phyloP scores from a whole-genome alignment of 768 basidiomycete genomes.

The Trametes gibbosa region DNA sequence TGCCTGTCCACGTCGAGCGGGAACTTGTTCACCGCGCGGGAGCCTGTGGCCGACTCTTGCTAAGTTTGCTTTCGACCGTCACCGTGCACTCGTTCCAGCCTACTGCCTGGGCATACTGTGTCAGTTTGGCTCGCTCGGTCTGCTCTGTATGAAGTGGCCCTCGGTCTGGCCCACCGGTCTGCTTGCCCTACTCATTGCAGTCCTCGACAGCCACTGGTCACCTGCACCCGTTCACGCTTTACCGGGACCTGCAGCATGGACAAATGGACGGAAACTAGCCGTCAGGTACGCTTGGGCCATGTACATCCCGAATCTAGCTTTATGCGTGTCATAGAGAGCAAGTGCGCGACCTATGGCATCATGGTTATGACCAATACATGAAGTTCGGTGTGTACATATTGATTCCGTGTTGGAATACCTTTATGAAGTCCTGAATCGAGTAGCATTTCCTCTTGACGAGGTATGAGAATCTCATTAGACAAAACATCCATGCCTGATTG shows the following conservation, averaged over 20 bases:
- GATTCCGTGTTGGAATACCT: neutral
- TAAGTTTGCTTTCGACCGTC: too few species aligned
- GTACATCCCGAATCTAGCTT: neutral
- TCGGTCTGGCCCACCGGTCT: slow-evolving; percentile 27
- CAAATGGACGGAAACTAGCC: slow-evolving; percentile 25
- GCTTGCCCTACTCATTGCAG: slow-evolving; percentile 28
- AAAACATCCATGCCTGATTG: too few species aligned
- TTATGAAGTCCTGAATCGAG: neutral
- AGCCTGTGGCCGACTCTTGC: too few species aligned
- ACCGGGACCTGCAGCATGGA: slow-evolving; percentile 25
- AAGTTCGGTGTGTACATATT: slow-evolving; percentile 51
- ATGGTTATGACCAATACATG: slow-evolving; percentile 92
- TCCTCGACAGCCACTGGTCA: slow-evolving; percentile 25
- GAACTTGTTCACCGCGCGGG: neutral
- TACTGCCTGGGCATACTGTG: neutral
- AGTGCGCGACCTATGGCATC: slow-evolving; percentile 81
- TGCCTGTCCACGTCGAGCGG: slow-evolving; percentile 1
- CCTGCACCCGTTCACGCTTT: slow-evolving; percentile 12
- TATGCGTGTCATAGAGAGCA: slow-evolving; percentile 46
- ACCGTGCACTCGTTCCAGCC: neutral
- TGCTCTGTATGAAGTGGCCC: slow-evolving; percentile 29
- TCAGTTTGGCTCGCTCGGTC: neutral
- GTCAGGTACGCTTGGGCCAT: slow-evolving; percentile 20
- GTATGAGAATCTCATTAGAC: slow-evolving; percentile 35
- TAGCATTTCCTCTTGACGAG: slow-evolving; percentile 87